Percentiles rank a stretch among this genome's conserved stretches.
These are phyloP conservation scores for Brassica hybrid DNA, from an alignment of 441 rosid genomes.

Conservation along the genomic window DNA sequence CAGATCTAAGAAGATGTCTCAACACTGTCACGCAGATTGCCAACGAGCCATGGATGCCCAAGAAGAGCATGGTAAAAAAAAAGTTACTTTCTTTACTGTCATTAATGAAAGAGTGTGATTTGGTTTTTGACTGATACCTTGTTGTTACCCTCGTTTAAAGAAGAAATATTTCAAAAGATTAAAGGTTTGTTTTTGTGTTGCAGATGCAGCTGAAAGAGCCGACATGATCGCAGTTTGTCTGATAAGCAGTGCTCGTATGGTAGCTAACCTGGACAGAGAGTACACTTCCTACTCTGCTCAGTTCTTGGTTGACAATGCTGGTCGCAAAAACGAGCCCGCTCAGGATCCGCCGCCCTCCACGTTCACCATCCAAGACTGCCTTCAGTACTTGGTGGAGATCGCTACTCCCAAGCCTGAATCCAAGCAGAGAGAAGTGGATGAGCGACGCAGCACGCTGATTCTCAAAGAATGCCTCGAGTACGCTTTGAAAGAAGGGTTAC, in stretches of 20 bases:
- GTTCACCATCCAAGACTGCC: not conserved
- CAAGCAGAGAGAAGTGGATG: not conserved
- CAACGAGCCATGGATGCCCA: not conserved
- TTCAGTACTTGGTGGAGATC: conserved; percentile 8
- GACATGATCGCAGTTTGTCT: conserved; percentile 3
- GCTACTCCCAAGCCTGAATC: not conserved
- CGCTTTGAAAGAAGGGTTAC: conserved; percentile 22
- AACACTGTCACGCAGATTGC: not conserved
- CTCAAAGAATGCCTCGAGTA: not conserved
- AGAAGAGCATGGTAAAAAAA: not conserved
- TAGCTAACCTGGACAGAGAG: conserved; percentile 10
- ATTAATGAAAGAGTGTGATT: not conserved
- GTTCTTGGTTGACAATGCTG: conserved; percentile 14
- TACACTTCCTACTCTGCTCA: conserved; percentile 35
- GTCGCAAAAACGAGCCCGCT: not conserved
- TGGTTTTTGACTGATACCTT: not conserved
- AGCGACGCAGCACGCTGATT: not conserved
- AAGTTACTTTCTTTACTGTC: not conserved
- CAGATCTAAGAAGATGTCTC: not conserved
- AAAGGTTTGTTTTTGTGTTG: conserved; percentile 9
- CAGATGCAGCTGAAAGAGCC: conserved; percentile 24
- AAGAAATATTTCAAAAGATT: too few species aligned
- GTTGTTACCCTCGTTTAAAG: not conserved
- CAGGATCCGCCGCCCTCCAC: not conserved
- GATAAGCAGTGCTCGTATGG: conserved; percentile 28